Conservation (phyloP, 257 asterid genomes). For the Solanum paucissectum region DNA sequence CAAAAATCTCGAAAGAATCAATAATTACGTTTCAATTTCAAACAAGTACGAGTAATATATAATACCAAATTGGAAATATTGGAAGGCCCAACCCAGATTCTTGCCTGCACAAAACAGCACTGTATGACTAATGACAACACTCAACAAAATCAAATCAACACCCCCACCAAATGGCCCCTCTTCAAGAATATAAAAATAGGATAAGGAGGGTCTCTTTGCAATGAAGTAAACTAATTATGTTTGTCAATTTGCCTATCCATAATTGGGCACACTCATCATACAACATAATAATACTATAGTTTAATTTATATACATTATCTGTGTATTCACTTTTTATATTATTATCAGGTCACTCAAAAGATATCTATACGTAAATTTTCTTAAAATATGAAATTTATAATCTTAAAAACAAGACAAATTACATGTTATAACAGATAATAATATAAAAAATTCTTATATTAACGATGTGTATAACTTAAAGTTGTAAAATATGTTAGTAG, state of each 20-base stretch:
- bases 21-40: neutral
- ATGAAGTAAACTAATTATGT: neutral
- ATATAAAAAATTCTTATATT: neutral
- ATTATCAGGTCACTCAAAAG: neutral
- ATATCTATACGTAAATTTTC: neutral
- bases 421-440: too few relatives aligned
- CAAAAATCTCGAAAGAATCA: neutral
- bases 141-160: neutral
- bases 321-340: neutral
- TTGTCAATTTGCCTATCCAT: neutral
- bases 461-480: neutral
- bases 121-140: neutral
- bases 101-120: neutral
- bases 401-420: too few relatives aligned
- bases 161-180: neutral
- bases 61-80: neutral
- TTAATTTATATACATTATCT: neutral
- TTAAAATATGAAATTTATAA: neutral
- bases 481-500: neutral
- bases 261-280: neutral
- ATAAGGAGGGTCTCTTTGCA: neutral
- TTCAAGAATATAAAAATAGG: neutral
- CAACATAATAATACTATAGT: neutral
- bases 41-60: neutral
- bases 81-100: neutral